Percentiles rank a stretch among this genome's conserved stretches.
Evolutionary conservation across 805 yeast species (phyloP).

Genomic region (Wickerhamiella bombiphila): DNA sequence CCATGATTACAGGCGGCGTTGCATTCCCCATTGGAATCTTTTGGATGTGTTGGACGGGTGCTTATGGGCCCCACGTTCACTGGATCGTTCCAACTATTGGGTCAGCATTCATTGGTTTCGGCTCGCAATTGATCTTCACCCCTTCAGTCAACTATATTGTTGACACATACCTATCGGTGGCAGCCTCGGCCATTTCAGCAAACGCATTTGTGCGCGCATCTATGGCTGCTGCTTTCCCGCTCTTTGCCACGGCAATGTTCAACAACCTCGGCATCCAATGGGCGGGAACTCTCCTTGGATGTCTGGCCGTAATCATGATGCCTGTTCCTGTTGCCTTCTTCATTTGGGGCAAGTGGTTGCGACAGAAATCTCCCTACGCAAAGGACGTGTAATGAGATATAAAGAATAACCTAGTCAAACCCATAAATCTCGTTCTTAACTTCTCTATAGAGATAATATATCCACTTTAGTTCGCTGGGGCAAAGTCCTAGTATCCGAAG

Average conservation of each 20-base stretch:
- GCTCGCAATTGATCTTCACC: constrained; percentile 51
- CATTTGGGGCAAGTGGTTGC: constrained; percentile 41
- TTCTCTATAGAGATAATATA: too few species aligned
- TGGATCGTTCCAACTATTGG: constrained; percentile 72
- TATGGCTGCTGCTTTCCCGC: constrained; percentile 57
- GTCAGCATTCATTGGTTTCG: constrained; percentile 51
- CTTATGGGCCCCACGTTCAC: constrained; percentile 51
- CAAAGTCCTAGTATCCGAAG: too few species aligned
- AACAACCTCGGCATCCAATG: constrained; percentile 52
- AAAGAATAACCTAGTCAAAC: too few species aligned
- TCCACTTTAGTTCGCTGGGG: too few species aligned
- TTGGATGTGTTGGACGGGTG: constrained; percentile 85
- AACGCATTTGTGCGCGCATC: constrained; percentile 56
- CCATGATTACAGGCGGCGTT: constrained; percentile 59
- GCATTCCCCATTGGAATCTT: constrained; percentile 64
- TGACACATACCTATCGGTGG: constrained; percentile 53
- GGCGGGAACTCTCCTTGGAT: constrained; percentile 64
- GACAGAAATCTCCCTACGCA: constrained; percentile 49
- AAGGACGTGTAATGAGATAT: too few species aligned
- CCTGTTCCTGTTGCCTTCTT: constrained; percentile 59
- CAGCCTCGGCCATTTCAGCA: constrained; percentile 69
- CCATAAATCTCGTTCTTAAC: too few species aligned
- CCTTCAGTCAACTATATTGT: constrained; percentile 58
- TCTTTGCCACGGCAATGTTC: constrained; percentile 62
- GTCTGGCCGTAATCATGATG: constrained; percentile 39